These are phyloP conservation scores for Collybia nuda DNA, from an alignment of 768 basidiomycete species.

Conservation along the genomic window DNA sequence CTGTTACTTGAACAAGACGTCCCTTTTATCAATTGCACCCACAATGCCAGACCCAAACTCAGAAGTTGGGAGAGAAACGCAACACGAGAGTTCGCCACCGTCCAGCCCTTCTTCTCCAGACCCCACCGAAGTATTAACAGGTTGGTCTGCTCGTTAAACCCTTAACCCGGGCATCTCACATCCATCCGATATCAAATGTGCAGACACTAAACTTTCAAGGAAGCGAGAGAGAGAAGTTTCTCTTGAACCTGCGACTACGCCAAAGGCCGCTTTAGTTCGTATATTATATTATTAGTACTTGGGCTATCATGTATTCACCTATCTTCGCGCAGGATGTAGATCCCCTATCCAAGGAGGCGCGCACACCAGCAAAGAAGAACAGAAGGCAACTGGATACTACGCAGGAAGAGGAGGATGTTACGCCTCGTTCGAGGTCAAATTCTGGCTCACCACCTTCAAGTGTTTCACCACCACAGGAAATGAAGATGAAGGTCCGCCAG, in stretches of 20 bases:
- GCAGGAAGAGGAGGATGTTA: slow-evolving; percentile 59
- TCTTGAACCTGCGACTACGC: slow-evolving; percentile 60
- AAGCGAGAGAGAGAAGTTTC: slow-evolving; percentile 83
- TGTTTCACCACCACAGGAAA: slow-evolving; percentile 74
- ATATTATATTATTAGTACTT: slow-evolving; percentile 10
- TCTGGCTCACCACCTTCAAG: slow-evolving; percentile 46
- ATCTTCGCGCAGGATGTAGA: slow-evolving; percentile 37
- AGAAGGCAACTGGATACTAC: slow-evolving; percentile 60
- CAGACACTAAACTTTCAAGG: slow-evolving; percentile 52
- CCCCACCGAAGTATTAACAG: slow-evolving; percentile 31
- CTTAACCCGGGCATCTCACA: slow-evolving; percentile 4
- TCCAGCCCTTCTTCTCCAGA: slow-evolving; percentile 48
- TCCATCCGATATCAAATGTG: slow-evolving; percentile 15
- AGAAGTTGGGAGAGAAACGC: slow-evolving; percentile 7
- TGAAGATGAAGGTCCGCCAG: slow-evolving; percentile 70
- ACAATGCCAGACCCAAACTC: slow-evolving; percentile 16
- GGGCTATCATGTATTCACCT: background rate
- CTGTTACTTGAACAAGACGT: slow-evolving; percentile 12
- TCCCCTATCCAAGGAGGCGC: slow-evolving; percentile 43
- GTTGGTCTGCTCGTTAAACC: slow-evolving; percentile 28
- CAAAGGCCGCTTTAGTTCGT: slow-evolving; percentile 39
- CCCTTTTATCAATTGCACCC: slow-evolving; percentile 9
- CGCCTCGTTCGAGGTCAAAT: slow-evolving; percentile 37
- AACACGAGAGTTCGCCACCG: slow-evolving; percentile 27
- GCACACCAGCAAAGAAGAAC: slow-evolving; percentile 78